These are phyloP conservation scores for Centrapalus pauciflorus DNA, from an alignment of 129 eudicot species.

Conservation along the genomic window DNA sequence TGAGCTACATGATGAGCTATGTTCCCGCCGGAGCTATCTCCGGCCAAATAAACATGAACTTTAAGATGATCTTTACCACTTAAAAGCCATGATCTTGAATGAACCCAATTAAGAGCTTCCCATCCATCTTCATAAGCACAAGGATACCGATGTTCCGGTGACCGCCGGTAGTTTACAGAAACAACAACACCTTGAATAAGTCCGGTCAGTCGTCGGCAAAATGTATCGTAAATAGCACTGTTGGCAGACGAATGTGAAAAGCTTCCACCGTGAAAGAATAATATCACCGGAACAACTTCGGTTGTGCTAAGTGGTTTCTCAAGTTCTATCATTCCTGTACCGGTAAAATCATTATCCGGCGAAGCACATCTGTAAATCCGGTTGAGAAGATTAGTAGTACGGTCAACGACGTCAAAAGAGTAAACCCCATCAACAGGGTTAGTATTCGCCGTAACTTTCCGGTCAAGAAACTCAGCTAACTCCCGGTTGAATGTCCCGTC, in stretches of 20 bases:
- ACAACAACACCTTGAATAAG: slow-evolving; percentile 69
- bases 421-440: slow-evolving; percentile 84
- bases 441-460: slow-evolving; percentile 77
- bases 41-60: slow-evolving; percentile 74
- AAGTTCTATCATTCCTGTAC: slow-evolving; percentile 36
- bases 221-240: slow-evolving; percentile 80
- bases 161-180: slow-evolving; percentile 78
- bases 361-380: slow-evolving; percentile 57
- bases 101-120: slow-evolving; percentile 88
- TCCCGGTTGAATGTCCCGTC: slow-evolving; percentile 96
- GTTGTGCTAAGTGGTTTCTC: slow-evolving; percentile 66
- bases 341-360: slow-evolving; percentile 27
- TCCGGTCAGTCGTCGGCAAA: slow-evolving; percentile 70
- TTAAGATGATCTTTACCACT: slow-evolving; percentile 56
- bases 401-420: slow-evolving; percentile 82
- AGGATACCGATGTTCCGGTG: slow-evolving; percentile 84
- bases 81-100: slow-evolving; percentile 69
- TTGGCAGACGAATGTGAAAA: slow-evolving; percentile 88
- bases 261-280: slow-evolving; percentile 93
- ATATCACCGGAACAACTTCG: slow-evolving; percentile 71
- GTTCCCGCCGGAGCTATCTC: slow-evolving; percentile 97
- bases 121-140: slow-evolving; percentile 94
- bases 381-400: slow-evolving; percentile 60
- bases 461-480: slow-evolving; percentile 81
- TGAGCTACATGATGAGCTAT: slow-evolving; percentile 89